These are phyloP conservation scores for Isoetes engelmannii DNA, from an alignment of 83 land plant species.

Conservation along the genomic window DNA sequence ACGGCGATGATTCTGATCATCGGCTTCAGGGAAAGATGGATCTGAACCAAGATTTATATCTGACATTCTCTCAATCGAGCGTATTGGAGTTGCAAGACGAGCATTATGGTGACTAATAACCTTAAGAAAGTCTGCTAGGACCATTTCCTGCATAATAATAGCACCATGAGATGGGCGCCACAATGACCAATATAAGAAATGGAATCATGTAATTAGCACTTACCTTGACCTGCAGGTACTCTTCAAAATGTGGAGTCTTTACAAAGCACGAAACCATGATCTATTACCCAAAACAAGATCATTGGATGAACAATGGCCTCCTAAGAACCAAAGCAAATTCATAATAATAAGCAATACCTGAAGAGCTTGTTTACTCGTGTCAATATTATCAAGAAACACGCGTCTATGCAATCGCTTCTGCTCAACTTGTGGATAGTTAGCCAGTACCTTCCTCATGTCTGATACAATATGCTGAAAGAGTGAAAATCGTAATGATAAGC, in stretches of 20 bases:
- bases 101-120: conserved; percentile 11
- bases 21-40: no score
- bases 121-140: neutral
- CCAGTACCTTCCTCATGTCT: conserved; percentile 9
- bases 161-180: neutral
- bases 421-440: conserved; percentile 5
- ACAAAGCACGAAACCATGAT: conserved; percentile 12
- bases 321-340: neutral
- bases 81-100: neutral
- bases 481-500: neutral
- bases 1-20: no score
- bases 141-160: conserved; percentile 5
- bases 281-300: neutral
- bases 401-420: conserved; percentile 1
- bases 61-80: neutral
- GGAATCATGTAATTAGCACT: neutral
- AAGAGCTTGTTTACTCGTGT: neutral
- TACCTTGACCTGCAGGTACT: conserved; percentile 2
- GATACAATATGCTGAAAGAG: conserved; percentile 3
- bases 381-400: conserved; percentile 7
- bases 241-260: conserved; percentile 8
- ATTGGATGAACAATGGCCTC: no score
- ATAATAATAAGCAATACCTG: neutral
- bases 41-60: neutral
- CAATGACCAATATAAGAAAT: neutral